Evolutionary conservation across 73 alveolate species (phyloP).

Genomic region (Paramecium tetraurelia): DNA sequence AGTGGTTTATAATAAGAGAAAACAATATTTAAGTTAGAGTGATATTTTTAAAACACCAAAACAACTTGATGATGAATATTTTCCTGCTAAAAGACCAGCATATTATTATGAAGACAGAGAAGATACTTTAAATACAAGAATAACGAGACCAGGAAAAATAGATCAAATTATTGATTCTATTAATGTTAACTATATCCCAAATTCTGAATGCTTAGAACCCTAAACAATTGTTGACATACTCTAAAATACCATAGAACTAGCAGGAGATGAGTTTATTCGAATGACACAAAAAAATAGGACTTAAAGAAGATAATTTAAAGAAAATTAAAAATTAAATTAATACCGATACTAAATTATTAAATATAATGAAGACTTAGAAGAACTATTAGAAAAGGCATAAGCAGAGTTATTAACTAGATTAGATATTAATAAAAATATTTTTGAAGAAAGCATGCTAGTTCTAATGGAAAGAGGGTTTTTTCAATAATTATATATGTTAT

Average conservation of each 20-base stretch:
- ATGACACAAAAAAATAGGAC: not conserved
- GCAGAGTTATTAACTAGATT: not conserved
- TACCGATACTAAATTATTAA: not conserved
- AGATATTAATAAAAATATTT: constrained; percentile 3
- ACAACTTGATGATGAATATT: not conserved
- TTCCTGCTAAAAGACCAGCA: not conserved
- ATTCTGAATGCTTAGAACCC: constrained; percentile 23
- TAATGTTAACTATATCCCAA: not conserved
- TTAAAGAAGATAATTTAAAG: not conserved
- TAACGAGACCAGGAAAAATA: constrained; percentile 19
- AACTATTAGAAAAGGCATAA: constrained; percentile 31
- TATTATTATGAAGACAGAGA: not conserved
- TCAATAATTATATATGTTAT: not conserved
- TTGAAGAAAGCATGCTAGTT: constrained; percentile 39
- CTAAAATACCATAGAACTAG: constrained; percentile 15
- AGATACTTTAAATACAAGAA: not conserved
- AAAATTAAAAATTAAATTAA: not conserved
- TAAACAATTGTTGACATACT: constrained; percentile 35
- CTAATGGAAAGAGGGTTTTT: constrained; percentile 49
- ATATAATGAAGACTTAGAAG: constrained; percentile 35
- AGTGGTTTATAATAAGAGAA: not conserved
- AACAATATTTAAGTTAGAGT: not conserved
- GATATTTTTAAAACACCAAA: not conserved
- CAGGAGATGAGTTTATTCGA: constrained; percentile 18
- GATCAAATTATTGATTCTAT: not conserved